Conservation (phyloP, 73 alveolate species). For the Paramecium bursaria region DNA sequence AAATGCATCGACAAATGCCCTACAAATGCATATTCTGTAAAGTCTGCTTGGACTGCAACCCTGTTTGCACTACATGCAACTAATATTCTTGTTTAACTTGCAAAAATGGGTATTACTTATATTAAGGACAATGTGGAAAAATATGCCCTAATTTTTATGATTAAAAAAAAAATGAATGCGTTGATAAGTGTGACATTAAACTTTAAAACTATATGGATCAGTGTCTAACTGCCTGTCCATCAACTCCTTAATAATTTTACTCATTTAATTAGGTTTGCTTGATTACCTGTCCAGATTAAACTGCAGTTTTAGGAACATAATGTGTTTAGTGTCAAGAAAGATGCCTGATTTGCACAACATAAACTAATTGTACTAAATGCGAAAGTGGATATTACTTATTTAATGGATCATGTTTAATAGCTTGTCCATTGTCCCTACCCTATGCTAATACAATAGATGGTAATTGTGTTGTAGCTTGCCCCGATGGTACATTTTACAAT, state of each 20-base stretch:
- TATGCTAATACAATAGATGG: not conserved
- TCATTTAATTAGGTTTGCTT: not conserved
- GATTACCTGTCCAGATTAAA: not conserved
- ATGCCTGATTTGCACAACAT: not conserved
- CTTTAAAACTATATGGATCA: not conserved
- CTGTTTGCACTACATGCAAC: not conserved
- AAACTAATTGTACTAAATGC: slow-evolving; percentile 6
- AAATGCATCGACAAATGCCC: not conserved
- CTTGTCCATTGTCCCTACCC: not conserved
- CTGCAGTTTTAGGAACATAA: not conserved
- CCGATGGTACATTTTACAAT: not conserved
- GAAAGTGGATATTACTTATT: slow-evolving; percentile 12
- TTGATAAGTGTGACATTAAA: not conserved
- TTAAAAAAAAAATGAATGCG: not conserved
- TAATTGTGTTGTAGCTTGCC: not conserved
- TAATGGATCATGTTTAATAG: not conserved
- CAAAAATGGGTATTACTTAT: not conserved
- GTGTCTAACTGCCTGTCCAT: not conserved
- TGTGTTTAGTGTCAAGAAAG: slow-evolving; percentile 13
- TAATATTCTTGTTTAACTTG: not conserved
- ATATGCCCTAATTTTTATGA: slow-evolving; percentile 18
- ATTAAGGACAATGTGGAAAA: not conserved
- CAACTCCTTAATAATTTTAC: not conserved
- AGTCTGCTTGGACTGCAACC: not conserved
- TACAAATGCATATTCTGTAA: not conserved